These are phyloP conservation scores for Verticillium tricorpus DNA, from an alignment of 2,329 filamentous ascomycete genomes.

Conservation along the genomic window DNA sequence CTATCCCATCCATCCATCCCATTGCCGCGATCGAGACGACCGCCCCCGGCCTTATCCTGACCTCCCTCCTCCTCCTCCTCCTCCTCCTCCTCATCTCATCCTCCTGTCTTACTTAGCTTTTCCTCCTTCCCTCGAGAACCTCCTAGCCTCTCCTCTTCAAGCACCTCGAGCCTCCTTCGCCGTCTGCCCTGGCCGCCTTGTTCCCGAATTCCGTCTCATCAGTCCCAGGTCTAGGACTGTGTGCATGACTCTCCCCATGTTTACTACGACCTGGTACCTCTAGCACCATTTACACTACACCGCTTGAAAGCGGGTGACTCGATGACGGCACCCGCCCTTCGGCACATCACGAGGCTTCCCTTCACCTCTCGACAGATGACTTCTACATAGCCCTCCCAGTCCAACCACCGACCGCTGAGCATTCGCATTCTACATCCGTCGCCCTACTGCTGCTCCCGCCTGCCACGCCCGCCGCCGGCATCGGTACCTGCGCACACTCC, in stretches of 20 bases:
- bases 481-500: neutral
- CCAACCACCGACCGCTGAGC: neutral
- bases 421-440: neutral
- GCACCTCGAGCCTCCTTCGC: neutral
- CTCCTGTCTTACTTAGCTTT: too few species aligned
- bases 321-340: conserved; percentile 4
- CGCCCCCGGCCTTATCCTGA: neutral
- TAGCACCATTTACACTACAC: conserved; percentile 1
- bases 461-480: neutral
- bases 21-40: neutral
- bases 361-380: conserved; percentile 1
- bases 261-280: neutral
- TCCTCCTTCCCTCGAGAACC: neutral
- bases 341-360: conserved; percentile 3
- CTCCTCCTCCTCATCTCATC: neutral
- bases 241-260: conserved; percentile 2
- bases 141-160: neutral
- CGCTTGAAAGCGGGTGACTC: conserved; percentile 2
- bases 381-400: neutral
- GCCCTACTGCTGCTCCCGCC: neutral
- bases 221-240: neutral
- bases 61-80: neutral
- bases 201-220: neutral
- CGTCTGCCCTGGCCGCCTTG: neutral
- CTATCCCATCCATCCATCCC: neutral